Conservation (phyloP, 2,329 filamentous ascomycete genomes). For the Cercospora berteroae region DNA sequence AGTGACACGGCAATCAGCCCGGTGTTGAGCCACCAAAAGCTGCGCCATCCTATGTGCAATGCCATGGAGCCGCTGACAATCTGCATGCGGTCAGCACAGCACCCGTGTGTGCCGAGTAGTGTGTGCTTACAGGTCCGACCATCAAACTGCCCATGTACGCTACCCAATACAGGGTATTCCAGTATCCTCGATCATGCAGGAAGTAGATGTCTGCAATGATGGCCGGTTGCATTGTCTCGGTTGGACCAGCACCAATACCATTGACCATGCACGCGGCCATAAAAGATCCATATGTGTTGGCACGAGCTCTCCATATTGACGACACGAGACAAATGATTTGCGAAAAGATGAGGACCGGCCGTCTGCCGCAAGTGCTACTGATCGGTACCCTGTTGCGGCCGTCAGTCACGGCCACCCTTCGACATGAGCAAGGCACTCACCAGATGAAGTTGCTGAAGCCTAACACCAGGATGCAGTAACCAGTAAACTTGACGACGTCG, state of each 20-base stretch:
- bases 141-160: slow-evolving; percentile 63
- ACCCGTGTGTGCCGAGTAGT: background rate
- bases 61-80: slow-evolving; percentile 63
- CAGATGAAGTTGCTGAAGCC: slow-evolving; percentile 62
- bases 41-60: slow-evolving; percentile 57
- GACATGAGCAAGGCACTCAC: slow-evolving; percentile 37
- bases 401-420: background rate
- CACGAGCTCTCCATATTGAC: slow-evolving; percentile 58
- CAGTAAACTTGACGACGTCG: slow-evolving; percentile 56
- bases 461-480: slow-evolving; percentile 56
- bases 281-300: slow-evolving; percentile 59
- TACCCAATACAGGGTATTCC: slow-evolving; percentile 61
- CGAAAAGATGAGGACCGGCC: slow-evolving; percentile 54
- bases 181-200: slow-evolving; percentile 60
- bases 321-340: slow-evolving; percentile 54
- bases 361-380: slow-evolving; percentile 55
- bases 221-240: slow-evolving; percentile 61
- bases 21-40: slow-evolving; percentile 66
- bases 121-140: slow-evolving; percentile 43
- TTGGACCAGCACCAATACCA: slow-evolving; percentile 61
- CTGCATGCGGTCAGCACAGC: slow-evolving; percentile 34
- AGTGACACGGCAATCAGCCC: slow-evolving; percentile 52
- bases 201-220: slow-evolving; percentile 66
- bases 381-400: slow-evolving; percentile 51
- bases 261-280: slow-evolving; percentile 63